phyloP scores from a whole-genome alignment of 1,139 yeast species.

The Debaryomycetaceae sp. region DNA sequence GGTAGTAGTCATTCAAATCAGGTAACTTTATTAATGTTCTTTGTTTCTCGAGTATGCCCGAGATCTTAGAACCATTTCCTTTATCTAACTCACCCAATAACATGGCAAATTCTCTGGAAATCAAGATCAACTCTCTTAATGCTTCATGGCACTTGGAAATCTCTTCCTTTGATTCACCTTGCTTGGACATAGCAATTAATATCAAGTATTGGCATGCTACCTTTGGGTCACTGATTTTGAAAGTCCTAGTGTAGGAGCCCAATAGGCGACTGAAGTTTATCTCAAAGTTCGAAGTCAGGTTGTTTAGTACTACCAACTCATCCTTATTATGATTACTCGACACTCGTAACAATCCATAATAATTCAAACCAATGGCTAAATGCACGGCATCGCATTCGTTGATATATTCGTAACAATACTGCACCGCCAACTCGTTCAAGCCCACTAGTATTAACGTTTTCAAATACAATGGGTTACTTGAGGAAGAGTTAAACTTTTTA shows the following conservation, averaged over 20 bases:
- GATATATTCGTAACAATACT: slow-evolving; percentile 56
- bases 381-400: slow-evolving; percentile 89
- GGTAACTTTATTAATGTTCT: slow-evolving; percentile 62
- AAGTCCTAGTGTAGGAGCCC: slow-evolving; percentile 73
- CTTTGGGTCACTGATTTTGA: slow-evolving; percentile 82
- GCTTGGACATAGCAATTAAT: slow-evolving; percentile 56
- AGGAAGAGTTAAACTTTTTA: slow-evolving; percentile 60
- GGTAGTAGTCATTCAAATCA: slow-evolving; percentile 45
- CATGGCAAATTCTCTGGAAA: slow-evolving; percentile 79
- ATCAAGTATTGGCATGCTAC: slow-evolving; percentile 87
- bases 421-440: slow-evolving; percentile 76
- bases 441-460: slow-evolving; percentile 76
- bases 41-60: slow-evolving; percentile 84
- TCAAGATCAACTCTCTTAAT: slow-evolving; percentile 76
- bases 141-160: slow-evolving; percentile 71
- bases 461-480: slow-evolving; percentile 70
- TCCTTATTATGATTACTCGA: slow-evolving; percentile 26
- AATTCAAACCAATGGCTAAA: slow-evolving; percentile 75
- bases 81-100: slow-evolving; percentile 74
- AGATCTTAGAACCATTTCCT: slow-evolving; percentile 66
- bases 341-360: slow-evolving; percentile 67
- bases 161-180: slow-evolving; percentile 40
- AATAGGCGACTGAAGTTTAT: slow-evolving; percentile 58
- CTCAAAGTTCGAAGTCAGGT: slow-evolving; percentile 32
- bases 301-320: slow-evolving; percentile 30